Percentiles rank a stretch among this genome's conserved stretches.
Conservation (phyloP, 129 eudicot species). For the Pittosporum tobira region DNA sequence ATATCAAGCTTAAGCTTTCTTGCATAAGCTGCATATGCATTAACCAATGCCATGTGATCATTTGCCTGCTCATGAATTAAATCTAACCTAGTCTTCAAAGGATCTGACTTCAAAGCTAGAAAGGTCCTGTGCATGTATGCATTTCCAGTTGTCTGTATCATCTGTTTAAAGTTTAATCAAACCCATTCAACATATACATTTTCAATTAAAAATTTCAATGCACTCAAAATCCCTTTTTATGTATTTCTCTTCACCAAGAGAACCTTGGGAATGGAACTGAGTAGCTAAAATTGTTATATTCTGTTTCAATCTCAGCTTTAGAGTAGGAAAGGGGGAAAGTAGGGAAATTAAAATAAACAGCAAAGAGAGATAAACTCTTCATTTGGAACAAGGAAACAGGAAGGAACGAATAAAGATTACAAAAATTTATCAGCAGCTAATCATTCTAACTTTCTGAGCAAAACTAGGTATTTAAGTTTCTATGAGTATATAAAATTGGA, state of each 20-base stretch:
- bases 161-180: slow-evolving; percentile 21
- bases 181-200: background rate
- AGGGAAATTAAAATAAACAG: too few relatives aligned
- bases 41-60: slow-evolving; percentile 51
- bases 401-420: too few relatives aligned
- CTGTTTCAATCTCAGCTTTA: too few relatives aligned
- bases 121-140: slow-evolving; percentile 39
- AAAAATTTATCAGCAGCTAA: too few relatives aligned
- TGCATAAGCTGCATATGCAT: slow-evolving; percentile 56
- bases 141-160: slow-evolving; percentile 38
- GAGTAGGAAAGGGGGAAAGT: too few relatives aligned
- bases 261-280: background rate
- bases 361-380: too few relatives aligned
- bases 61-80: slow-evolving; percentile 49
- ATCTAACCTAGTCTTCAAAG: slow-evolving; percentile 43
- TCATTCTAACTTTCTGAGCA: too few relatives aligned
- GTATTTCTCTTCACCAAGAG: background rate
- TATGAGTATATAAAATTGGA: too few relatives aligned
- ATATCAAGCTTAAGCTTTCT: slow-evolving; percentile 55
- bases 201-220: background rate
- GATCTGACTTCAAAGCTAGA: slow-evolving; percentile 54
- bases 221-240: background rate
- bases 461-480: too few relatives aligned
- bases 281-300: background rate
- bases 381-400: too few relatives aligned